phyloP scores from a whole-genome alignment of 495 filamentous ascomycete species.

The Sphaerosporella brunnea region DNA sequence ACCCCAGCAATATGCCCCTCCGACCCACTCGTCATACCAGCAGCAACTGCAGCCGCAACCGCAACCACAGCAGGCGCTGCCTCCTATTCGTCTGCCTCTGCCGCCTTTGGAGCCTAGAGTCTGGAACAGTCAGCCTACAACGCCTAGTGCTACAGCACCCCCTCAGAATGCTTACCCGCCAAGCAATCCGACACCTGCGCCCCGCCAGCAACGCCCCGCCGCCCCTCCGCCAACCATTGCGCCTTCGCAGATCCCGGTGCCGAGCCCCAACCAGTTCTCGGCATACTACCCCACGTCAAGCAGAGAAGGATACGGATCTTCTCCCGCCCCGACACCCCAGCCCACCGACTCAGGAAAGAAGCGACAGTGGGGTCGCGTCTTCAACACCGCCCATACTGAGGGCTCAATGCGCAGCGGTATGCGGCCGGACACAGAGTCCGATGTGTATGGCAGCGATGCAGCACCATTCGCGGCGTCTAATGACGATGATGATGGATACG shows the following conservation, averaged over 20 bases:
- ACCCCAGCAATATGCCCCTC: slow-evolving; percentile 1
- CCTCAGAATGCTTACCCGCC: slow-evolving; percentile 4
- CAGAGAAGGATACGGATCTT: background rate
- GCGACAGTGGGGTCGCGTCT: slow-evolving; percentile 24
- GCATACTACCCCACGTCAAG: slow-evolving; percentile 17
- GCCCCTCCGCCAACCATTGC: slow-evolving; percentile 1
- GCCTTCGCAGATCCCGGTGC: background rate
- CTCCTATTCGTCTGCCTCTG: slow-evolving; percentile 16
- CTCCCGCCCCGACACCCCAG: background rate
- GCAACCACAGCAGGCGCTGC: slow-evolving; percentile 13
- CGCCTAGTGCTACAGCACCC: slow-evolving; percentile 17
- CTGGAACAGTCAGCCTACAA: slow-evolving; percentile 21
- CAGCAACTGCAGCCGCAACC: background rate
- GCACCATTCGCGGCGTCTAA: background rate
- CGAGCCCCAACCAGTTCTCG: slow-evolving; percentile 10
- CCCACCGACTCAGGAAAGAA: slow-evolving; percentile 13
- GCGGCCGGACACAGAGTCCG: slow-evolving; percentile 19
- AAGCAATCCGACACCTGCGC: background rate
- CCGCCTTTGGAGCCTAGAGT: slow-evolving; percentile 17
- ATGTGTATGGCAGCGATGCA: slow-evolving; percentile 22
- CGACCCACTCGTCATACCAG: background rate
- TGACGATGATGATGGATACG: slow-evolving; percentile 22
- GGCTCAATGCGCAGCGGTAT: slow-evolving; percentile 20
- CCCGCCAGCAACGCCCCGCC: background rate
- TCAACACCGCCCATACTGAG: slow-evolving; percentile 22